These are phyloP conservation scores for Zygnema circumcarinatum DNA, from an alignment of 139 green algal species.

Conservation along the genomic window DNA sequence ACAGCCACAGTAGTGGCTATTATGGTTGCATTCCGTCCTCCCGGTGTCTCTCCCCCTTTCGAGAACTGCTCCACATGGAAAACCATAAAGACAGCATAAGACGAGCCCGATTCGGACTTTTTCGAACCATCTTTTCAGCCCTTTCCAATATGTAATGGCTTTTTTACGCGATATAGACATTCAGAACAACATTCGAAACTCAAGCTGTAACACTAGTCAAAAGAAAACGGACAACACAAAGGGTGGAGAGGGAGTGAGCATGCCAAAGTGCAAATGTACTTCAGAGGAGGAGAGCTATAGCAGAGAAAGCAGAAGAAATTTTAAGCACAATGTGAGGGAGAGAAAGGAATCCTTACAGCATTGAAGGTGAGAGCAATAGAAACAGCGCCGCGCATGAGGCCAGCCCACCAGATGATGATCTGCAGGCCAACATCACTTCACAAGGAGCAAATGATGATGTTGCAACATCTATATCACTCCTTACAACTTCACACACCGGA, in stretches of 20 bases:
- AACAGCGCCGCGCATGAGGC: constrained; percentile 54
- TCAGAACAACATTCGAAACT: too few relatives aligned
- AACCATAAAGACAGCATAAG: neutral
- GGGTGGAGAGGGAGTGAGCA: too few relatives aligned
- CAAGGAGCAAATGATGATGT: neutral
- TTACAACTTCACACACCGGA: neutral
- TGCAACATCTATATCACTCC: neutral
- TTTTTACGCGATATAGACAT: too few relatives aligned
- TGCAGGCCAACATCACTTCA: neutral
- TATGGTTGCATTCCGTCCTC: constrained; percentile 20
- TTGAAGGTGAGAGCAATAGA: constrained; percentile 53
- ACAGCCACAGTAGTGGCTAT: constrained; percentile 50
- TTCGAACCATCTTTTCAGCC: too few relatives aligned
- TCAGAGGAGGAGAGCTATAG: neutral
- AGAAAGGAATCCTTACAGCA: constrained; percentile 9
- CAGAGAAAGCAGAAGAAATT: neutral
- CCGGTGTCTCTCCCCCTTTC: neutral
- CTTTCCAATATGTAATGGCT: too few relatives aligned
- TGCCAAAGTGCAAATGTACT: too few relatives aligned
- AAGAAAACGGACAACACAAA: neutral
- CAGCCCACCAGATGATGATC: constrained; percentile 59
- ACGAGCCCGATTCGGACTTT: too few relatives aligned
- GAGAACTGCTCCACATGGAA: constrained; percentile 28
- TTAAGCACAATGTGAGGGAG: neutral
- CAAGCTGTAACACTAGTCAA: too few relatives aligned